Evolutionary conservation across 2,329 filamentous ascomycete genomes (phyloP).

Genomic region (Metarhizium sp.): DNA sequence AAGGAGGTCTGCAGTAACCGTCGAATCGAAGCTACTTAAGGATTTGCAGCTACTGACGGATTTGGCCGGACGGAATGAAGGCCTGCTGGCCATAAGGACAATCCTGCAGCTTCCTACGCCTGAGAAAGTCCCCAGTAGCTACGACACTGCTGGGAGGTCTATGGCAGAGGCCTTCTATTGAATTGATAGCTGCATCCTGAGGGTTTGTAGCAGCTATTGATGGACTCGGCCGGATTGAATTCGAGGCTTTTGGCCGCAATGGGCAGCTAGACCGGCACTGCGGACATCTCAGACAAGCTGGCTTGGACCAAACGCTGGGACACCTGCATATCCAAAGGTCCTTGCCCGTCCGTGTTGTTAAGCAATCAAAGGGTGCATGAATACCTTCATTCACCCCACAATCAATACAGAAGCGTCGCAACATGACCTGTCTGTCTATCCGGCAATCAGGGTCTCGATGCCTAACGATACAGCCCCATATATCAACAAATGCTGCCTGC

Average conservation of each 20-base stretch:
- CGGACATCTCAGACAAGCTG: constrained; percentile 23
- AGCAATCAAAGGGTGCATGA: constrained; percentile 26
- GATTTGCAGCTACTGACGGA: too few species aligned
- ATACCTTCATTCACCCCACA: constrained; percentile 29
- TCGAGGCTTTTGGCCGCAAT: constrained; percentile 15
- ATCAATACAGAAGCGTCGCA: constrained; percentile 32
- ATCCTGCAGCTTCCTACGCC: too few species aligned
- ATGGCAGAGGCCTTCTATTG: neutral
- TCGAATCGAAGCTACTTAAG: too few species aligned
- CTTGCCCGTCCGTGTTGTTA: constrained; percentile 27
- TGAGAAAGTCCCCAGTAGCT: too few species aligned
- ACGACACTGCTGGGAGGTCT: too few species aligned
- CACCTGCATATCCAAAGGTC: constrained; percentile 32
- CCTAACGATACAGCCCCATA: constrained; percentile 18
- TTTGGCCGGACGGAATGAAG: too few species aligned
- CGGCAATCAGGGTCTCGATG: constrained; percentile 17
- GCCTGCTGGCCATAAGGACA: too few species aligned
- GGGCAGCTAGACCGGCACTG: constrained; percentile 26
- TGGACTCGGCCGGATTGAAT: too few species aligned
- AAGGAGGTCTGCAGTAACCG: too few species aligned
- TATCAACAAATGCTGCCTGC: constrained; percentile 22
- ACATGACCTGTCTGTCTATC: constrained; percentile 18
- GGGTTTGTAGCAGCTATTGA: too few species aligned
- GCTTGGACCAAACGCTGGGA: constrained; percentile 26
- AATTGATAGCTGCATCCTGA: neutral